Evolutionary conservation across 768 basidiomycete species (phyloP).

Genomic region (Xerocomus brunneocitrinus): DNA sequence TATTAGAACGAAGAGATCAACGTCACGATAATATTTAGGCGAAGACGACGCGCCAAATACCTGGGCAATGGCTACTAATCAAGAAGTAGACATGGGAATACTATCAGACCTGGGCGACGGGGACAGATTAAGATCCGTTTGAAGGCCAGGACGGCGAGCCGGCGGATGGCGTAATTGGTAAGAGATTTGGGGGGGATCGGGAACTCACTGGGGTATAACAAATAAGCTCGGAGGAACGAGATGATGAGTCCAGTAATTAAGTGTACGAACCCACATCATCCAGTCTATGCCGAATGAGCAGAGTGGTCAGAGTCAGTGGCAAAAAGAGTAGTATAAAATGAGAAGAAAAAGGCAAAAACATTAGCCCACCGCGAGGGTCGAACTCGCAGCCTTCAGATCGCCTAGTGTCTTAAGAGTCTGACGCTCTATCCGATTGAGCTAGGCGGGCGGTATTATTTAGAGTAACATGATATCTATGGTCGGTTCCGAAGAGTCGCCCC

Average conservation of each 20-base stretch:
- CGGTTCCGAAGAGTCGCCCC: too few species aligned
- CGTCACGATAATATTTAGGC: too few species aligned
- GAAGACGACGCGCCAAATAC: not conserved
- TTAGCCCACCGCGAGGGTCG: slow-evolving; percentile 61
- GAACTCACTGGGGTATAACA: not conserved
- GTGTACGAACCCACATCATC: not conserved
- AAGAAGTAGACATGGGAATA: not conserved
- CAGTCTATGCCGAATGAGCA: not conserved
- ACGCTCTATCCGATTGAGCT: slow-evolving; percentile 68
- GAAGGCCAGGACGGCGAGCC: not conserved
- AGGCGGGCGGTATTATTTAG: slow-evolving; percentile 39
- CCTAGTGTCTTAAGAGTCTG: slow-evolving; percentile 51
- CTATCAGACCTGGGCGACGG: not conserved
- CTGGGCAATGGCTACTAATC: not conserved
- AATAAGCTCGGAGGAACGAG: not conserved
- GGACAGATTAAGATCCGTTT: not conserved
- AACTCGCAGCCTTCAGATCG: slow-evolving; percentile 61
- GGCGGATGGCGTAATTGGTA: not conserved
- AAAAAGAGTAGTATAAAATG: not conserved
- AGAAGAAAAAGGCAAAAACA: slow-evolving; percentile 15
- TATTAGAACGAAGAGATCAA: not conserved
- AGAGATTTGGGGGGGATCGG: not conserved
- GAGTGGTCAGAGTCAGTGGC: not conserved
- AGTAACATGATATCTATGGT: not conserved
- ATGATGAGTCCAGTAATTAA: not conserved